Evolutionary conservation across 2,329 filamentous ascomycete species (phyloP), one percentile per base, ranked within the genome.

Genomic region (Pyricularia sp.): DNA sequence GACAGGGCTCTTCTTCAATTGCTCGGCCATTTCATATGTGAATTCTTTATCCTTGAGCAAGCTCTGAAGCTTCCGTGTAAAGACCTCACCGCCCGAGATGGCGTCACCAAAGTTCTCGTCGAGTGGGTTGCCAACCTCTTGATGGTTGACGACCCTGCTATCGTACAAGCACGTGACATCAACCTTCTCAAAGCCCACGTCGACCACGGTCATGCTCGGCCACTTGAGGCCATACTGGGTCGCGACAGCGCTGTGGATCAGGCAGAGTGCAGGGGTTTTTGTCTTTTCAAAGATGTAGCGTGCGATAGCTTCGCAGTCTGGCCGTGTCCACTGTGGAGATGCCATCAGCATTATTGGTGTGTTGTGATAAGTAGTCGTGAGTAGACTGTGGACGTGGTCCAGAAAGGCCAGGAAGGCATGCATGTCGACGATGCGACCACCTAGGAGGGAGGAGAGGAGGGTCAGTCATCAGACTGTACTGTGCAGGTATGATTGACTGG

Each of bases 201-300:
- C 95, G 28, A 99, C 85, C 25, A 99, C 87, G 0, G 93, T 95
- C 75, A 95, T 90, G 73, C 88, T 93, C 36, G 89, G 85, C 82
- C 84, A 85, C 77, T 87, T 88, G 33, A 93, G 85, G 12, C 93
- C 94, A 76, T 96, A 98, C 69, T 95, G 90, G 0, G 93, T 91
- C 30, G 95, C 94, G 65, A 96, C 81, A 3, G 92, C 94, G 73
- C 93, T 91, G 79, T 98, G 92, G 82, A 99, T 90, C 71, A 98
- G 85, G 74, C 91, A 94, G 67, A 99, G 91, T 0, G 92, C 93
- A 0, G 95, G 95, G 0, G 93, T 95, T 81, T 94, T 95, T 77
- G 97, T 97, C 80, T 95, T 96, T 68, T 99, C 95, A 75, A 99
- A 99, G 72, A 98, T 88, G 82, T 97, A 99, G 71, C 95, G 92